Evolutionary conservation across 169 alveolate species (phyloP), one percentile per base, ranked within the genome.

Genomic region (Babesia bigemina): DNA sequence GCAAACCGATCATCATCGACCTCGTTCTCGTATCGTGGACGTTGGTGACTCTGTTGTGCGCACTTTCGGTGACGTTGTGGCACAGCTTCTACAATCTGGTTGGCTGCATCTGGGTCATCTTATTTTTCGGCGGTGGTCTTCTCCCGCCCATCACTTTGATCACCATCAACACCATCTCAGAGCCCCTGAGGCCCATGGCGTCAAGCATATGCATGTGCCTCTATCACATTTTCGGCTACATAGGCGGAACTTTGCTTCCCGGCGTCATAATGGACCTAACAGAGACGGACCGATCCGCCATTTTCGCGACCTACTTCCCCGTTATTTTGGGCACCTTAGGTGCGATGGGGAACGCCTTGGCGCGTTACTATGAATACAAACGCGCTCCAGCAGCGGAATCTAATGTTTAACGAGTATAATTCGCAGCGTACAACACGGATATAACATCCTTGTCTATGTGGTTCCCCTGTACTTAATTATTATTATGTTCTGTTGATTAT

Each of bases 141-240:
- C 63, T 74, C 19, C 90, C 90, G 16, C 65, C 90, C 2, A 13
- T 75, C 13, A 83, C 83, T 49, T 33, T 83, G 36, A 55, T 56
- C 10, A 65, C 86, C 0, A 59, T 83, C 59, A 19, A 29, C 52
- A 65, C 52, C 47, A 14, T 83, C 29, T 77, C 81, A 14, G 63
- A 73, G 48, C 44, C 50, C 0, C 70, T 75, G 62, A 63, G 69
- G 42, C 86, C 90, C 24, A 50, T 69, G 52, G 90, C 85, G 2
- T 66, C 90, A 17, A 47, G 85, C 42, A 53, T 83, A 21, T 74
- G 84, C 42, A 75, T 75, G 66, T 65, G 84, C 39, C 63, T 70
- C 48, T 83, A 83, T 42, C 79, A 83, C 42, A 74, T 83, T 33
- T 53, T 83, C 26, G 90, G 90, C 16, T 83, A 63, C 61, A 66